phyloP scores from a whole-genome alignment of 2,329 filamentous ascomycete genomes.

The Shiraia bambusicola region DNA sequence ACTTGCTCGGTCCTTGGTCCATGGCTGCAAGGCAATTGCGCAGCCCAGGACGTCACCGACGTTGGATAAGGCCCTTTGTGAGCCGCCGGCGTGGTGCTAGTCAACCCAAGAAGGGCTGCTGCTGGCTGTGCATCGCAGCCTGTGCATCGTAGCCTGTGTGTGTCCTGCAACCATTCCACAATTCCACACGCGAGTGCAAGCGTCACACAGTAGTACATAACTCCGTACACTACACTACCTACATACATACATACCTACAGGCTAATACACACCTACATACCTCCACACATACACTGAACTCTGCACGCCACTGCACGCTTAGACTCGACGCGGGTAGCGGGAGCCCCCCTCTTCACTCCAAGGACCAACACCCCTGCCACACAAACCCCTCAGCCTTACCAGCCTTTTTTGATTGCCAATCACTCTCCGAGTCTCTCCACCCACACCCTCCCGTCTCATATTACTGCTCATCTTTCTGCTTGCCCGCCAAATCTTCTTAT shows the following conservation, averaged over 20 bases:
- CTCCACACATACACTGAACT: no score
- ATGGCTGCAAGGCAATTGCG: no score
- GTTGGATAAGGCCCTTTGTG: constrained; percentile 15
- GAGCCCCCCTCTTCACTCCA: constrained; percentile 1
- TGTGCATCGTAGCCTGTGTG: constrained; percentile 1
- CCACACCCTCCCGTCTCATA: no score
- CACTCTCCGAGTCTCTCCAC: no score
- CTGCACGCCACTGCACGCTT: constrained; percentile 6
- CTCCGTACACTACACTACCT: no score
- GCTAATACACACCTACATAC: no score
- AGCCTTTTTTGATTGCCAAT: neutral
- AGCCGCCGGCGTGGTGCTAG: constrained; percentile 10
- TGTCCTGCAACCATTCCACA: constrained; percentile 17
- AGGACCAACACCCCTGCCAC: neutral
- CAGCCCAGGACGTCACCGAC: no score
- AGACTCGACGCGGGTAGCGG: constrained; percentile 17
- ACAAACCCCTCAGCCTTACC: constrained; percentile 25
- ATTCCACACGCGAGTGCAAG: constrained; percentile 15
- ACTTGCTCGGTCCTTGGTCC: no score
- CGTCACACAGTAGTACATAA: no score
- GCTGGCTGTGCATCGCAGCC: constrained; percentile 1
- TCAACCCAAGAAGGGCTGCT: constrained; percentile 1
- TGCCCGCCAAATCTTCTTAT: no score
- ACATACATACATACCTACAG: no score
- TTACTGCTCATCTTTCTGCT: no score